A percentile compares a stretch with the other conserved stretches of the same genome.
Conservation (phyloP, 305 asterid genomes). For the Rubia tinctorum region DNA sequence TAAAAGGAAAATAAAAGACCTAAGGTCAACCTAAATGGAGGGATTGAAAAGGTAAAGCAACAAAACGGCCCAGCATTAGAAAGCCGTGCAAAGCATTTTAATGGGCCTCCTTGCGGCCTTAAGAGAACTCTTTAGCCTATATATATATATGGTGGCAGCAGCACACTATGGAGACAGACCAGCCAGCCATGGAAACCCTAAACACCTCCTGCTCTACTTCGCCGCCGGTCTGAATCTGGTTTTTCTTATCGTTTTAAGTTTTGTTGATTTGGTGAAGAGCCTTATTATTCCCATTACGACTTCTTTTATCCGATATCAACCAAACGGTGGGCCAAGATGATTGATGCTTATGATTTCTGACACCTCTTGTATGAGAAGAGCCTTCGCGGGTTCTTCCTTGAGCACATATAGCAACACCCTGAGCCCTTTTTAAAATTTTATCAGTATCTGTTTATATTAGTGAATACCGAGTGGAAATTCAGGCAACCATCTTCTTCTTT, state of each 20-base stretch:
- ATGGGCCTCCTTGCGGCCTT: not conserved
- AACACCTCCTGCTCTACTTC: not conserved
- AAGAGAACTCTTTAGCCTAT: not conserved
- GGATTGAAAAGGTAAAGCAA: not conserved
- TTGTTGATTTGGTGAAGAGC: not conserved
- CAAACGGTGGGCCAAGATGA: constrained; percentile 10
- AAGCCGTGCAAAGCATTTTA: not conserved
- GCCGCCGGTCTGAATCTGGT: not conserved
- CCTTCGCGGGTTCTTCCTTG: constrained; percentile 7
- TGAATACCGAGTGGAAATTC: constrained; percentile 8
- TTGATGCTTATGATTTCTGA: constrained; percentile 7
- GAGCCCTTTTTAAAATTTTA: not conserved
- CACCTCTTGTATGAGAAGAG: constrained; percentile 16
- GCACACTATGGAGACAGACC: too few species aligned
- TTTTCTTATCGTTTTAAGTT: not conserved
- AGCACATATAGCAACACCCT: constrained; percentile 14
- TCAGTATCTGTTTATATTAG: too few species aligned
- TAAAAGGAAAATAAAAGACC: too few species aligned
- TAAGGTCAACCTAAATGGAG: too few species aligned
- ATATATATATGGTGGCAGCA: not conserved
- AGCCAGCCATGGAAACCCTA: not conserved
- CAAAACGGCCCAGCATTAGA: not conserved
- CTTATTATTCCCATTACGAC: not conserved
- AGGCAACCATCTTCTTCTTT: constrained; percentile 9
- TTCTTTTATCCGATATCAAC: not conserved